Conservation (phyloP, 495 filamentous ascomycete genomes). For the Aspergillus panamensis region DNA sequence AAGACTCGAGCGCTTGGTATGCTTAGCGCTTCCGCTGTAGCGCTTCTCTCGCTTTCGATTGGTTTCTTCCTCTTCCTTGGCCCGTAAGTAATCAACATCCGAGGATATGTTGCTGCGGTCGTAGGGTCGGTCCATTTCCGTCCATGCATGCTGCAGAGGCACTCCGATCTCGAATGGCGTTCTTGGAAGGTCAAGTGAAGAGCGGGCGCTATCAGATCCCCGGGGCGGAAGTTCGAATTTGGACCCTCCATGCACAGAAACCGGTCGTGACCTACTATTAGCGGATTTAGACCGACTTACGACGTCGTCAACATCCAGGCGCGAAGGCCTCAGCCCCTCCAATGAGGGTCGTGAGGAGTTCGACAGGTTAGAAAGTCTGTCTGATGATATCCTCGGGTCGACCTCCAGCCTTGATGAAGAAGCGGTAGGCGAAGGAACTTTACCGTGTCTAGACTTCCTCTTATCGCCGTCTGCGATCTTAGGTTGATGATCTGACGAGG, state of each 20-base stretch:
- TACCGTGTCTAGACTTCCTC: slow-evolving; percentile 23
- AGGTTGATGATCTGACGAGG: slow-evolving; percentile 51
- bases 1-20: slow-evolving; percentile 78
- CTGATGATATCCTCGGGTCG: slow-evolving; percentile 49
- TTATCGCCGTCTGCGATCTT: slow-evolving; percentile 34
- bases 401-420: slow-evolving; percentile 37
- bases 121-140: slow-evolving; percentile 34
- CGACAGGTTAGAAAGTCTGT: slow-evolving; percentile 48
- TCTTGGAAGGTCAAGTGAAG: slow-evolving; percentile 37
- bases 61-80: slow-evolving; percentile 72
- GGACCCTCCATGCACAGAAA: slow-evolving; percentile 74
- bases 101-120: slow-evolving; percentile 65
- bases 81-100: slow-evolving; percentile 82
- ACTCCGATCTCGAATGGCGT: slow-evolving; percentile 39
- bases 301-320: slow-evolving; percentile 55
- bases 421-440: slow-evolving; percentile 32
- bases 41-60: slow-evolving; percentile 68
- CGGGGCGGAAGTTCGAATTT: slow-evolving; percentile 69
- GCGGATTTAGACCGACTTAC: slow-evolving; percentile 60
- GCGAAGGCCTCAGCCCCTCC: slow-evolving; percentile 65
- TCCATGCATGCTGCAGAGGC: slow-evolving; percentile 36
- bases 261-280: slow-evolving; percentile 59
- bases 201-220: slow-evolving; percentile 52
- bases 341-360: slow-evolving; percentile 76
- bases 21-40: slow-evolving; percentile 57